Percentiles rank a stretch among this genome's conserved stretches.
phyloP scores from a whole-genome alignment of 371 early-diverging fungal species.

The Gilbertella persicaria region DNA sequence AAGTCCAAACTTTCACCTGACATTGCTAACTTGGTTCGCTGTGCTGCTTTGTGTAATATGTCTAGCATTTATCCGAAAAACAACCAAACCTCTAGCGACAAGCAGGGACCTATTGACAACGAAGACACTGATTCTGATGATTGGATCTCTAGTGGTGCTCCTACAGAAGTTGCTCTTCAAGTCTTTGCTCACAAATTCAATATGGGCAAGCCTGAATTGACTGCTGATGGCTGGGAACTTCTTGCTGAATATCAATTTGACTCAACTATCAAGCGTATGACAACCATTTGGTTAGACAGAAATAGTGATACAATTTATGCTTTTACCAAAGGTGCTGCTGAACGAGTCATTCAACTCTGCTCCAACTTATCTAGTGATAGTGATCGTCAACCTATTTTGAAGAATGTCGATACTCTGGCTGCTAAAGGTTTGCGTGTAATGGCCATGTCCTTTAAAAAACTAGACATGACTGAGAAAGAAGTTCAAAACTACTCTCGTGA shows the following conservation, averaged over 20 bases:
- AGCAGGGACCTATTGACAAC: conserved; percentile 4
- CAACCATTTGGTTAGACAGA: conserved; percentile 35
- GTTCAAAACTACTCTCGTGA: conserved; percentile 45
- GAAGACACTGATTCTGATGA: conserved; percentile 46
- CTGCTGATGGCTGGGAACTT: conserved; percentile 54
- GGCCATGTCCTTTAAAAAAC: conserved; percentile 62
- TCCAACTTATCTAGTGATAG: conserved; percentile 30
- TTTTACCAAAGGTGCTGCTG: conserved; percentile 74
- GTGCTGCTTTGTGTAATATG: conserved; percentile 65
- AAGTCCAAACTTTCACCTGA: conserved; percentile 18
- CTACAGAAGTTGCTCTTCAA: conserved; percentile 77
- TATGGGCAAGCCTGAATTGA: conserved; percentile 60
- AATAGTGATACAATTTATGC: conserved; percentile 15
- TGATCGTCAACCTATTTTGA: conserved; percentile 12
- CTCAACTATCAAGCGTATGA: conserved; percentile 87
- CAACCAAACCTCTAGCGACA: conserved; percentile 2
- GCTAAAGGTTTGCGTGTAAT: conserved; percentile 58
- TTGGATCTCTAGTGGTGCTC: conserved; percentile 62
- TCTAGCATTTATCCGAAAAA: conserved; percentile 47
- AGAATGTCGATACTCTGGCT: conserved; percentile 27
- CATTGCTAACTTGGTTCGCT: conserved; percentile 34
- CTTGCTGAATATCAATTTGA: conserved; percentile 74
- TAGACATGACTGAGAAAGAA: conserved; percentile 33
- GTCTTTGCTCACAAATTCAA: conserved; percentile 70
- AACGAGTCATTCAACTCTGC: conserved; percentile 67